Conservation (phyloP, 148 eudicot genomes). For the Rhododendron williamsianum region DNA sequence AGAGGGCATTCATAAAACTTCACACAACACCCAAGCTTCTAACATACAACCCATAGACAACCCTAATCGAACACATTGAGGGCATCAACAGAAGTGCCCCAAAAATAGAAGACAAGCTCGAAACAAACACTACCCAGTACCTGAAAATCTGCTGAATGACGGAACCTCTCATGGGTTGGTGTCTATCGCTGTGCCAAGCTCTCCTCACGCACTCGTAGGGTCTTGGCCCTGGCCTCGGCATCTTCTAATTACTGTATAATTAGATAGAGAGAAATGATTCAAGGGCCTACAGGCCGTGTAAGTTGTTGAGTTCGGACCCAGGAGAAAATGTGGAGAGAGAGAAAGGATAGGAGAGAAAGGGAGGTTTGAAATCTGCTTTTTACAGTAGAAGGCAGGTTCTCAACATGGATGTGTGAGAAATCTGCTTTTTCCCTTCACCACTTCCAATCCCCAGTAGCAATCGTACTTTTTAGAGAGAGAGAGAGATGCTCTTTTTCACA, state of each 20-base stretch:
- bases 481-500: neutral
- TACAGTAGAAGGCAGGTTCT: slow-evolving; percentile 19
- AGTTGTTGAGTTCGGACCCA: neutral
- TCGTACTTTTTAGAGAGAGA: slow-evolving; percentile 30
- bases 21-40: neutral
- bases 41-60: slow-evolving; percentile 37
- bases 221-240: slow-evolving; percentile 97
- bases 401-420: slow-evolving; percentile 23
- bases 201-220: slow-evolving; percentile 93
- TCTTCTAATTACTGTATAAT: slow-evolving; percentile 22
- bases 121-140: slow-evolving; percentile 23
- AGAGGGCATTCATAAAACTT: neutral
- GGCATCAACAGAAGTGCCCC: slow-evolving; percentile 16
- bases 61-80: slow-evolving; percentile 58
- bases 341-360: neutral
- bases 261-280: neutral
- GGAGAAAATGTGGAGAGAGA: neutral
- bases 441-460: slow-evolving; percentile 27
- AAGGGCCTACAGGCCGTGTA: neutral
- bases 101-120: neutral
- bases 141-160: slow-evolving; percentile 78
- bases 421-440: slow-evolving; percentile 12
- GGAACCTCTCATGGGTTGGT: slow-evolving; percentile 84
- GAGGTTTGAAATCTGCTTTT: slow-evolving; percentile 8
- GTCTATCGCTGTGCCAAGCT: slow-evolving; percentile 97